These are phyloP conservation scores for Candida nonsorbophila DNA, from an alignment of 805 yeast genomes.

Conservation along the genomic window DNA sequence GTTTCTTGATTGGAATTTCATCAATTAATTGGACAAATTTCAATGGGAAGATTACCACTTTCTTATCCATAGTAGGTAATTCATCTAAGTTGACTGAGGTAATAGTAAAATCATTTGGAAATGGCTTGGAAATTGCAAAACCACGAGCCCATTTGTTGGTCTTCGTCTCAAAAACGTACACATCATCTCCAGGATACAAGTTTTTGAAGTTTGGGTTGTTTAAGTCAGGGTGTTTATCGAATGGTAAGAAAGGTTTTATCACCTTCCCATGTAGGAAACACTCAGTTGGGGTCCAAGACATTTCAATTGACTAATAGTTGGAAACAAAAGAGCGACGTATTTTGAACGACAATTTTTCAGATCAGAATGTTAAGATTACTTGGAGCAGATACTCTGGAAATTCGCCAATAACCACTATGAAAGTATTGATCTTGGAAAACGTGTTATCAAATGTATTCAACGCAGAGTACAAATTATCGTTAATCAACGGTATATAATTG, in stretches of 20 bases:
- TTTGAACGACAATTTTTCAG: too few species aligned
- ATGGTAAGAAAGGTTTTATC: slow-evolving; percentile 35
- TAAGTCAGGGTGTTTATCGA: slow-evolving; percentile 35
- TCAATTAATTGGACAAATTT: slow-evolving; percentile 44
- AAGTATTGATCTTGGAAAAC: too few species aligned
- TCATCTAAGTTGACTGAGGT: slow-evolving; percentile 58
- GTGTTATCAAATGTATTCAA: too few species aligned
- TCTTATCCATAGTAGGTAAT: slow-evolving; percentile 51
- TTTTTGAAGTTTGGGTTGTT: slow-evolving; percentile 40
- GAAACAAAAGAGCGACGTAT: too few species aligned
- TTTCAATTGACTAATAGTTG: slow-evolving; percentile 6
- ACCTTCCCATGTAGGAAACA: slow-evolving; percentile 31
- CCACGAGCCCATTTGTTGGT: slow-evolving; percentile 74
- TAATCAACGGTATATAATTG: too few species aligned
- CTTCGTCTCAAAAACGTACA: slow-evolving; percentile 64
- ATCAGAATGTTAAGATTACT: too few species aligned
- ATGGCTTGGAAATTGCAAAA: slow-evolving; percentile 61
- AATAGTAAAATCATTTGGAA: slow-evolving; percentile 63
- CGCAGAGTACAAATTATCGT: too few species aligned
- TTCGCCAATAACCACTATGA: too few species aligned
- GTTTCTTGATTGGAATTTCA: slow-evolving; percentile 31
- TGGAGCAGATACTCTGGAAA: too few species aligned
- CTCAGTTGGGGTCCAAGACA: slow-evolving; percentile 36
- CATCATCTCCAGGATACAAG: slow-evolving; percentile 72
- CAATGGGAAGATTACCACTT: slow-evolving; percentile 58